Conservation (phyloP, 805 yeast species). For the Pichia nakasei region DNA sequence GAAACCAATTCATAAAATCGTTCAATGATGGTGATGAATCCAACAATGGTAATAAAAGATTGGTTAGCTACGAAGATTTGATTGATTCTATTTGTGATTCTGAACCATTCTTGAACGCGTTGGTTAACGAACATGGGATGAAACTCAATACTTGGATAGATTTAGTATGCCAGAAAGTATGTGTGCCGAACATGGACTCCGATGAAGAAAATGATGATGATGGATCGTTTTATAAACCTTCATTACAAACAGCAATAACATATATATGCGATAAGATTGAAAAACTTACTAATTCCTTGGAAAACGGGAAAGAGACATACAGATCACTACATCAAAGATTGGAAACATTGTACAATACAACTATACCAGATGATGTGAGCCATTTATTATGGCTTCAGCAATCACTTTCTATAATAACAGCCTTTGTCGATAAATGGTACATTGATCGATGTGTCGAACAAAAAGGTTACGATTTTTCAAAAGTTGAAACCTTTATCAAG, state of each 20-base stretch:
- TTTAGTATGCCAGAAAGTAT: constrained; percentile 30
- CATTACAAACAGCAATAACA: constrained; percentile 28
- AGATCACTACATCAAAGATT: constrained; percentile 4
- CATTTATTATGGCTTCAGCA: constrained; percentile 25
- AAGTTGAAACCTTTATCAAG: constrained; percentile 12
- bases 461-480: constrained; percentile 15
- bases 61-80: constrained; percentile 36
- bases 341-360: neutral
- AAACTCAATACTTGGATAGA: constrained; percentile 1
- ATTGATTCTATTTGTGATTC: constrained; percentile 18
- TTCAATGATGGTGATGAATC: neutral
- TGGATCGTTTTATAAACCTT: constrained; percentile 33
- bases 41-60: constrained; percentile 14
- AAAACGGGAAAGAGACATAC: constrained; percentile 5
- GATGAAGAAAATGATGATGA: constrained; percentile 32
- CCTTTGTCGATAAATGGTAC: constrained; percentile 30
- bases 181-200: constrained; percentile 24
- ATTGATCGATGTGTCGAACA: constrained; percentile 10
- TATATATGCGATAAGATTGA: constrained; percentile 29
- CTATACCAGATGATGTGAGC: neutral
- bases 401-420: constrained; percentile 40
- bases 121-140: neutral
- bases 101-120: neutral
- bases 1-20: constrained; percentile 17
- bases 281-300: neutral